Percentiles rank a stretch among this genome's conserved stretches.
Evolutionary conservation across 192 early-diverging fungal species (phyloP).

Genomic region (Haplosporangium gracile): DNA sequence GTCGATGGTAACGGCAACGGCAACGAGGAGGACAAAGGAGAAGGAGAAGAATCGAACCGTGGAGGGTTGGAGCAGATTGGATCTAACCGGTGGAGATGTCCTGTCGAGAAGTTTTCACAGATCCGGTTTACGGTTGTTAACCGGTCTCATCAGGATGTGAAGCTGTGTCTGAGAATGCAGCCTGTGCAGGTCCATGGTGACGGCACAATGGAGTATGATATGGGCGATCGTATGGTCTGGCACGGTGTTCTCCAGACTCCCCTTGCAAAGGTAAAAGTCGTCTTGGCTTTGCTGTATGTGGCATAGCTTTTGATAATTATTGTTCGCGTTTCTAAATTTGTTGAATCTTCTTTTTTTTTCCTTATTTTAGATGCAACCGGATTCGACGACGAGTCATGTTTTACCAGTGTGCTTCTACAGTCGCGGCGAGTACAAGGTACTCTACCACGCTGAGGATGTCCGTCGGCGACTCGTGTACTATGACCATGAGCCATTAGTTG

Average conservation of each 20-base stretch:
- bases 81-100: constrained; percentile 59
- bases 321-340: background rate
- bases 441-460: constrained; percentile 71
- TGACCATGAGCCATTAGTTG: constrained; percentile 65
- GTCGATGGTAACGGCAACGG: background rate
- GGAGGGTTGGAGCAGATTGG: constrained; percentile 54
- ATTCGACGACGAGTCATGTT: constrained; percentile 59
- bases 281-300: too few relatives aligned
- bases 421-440: constrained; percentile 66
- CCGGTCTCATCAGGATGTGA: constrained; percentile 66
- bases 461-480: constrained; percentile 62
- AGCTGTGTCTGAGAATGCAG: constrained; percentile 67
- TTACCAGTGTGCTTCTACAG: constrained; percentile 69
- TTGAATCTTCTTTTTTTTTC: background rate
- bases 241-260: constrained; percentile 67
- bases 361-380: constrained; percentile 60
- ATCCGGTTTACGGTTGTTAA: constrained; percentile 64
- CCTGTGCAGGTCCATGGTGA: constrained; percentile 67
- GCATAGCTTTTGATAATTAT: background rate
- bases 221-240: constrained; percentile 62
- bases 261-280: constrained; percentile 59
- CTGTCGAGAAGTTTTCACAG: constrained; percentile 60
- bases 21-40: background rate
- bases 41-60: background rate
- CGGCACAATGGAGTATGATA: constrained; percentile 67